Evolutionary conservation across 1,284 basidiomycete species (phyloP).

Genomic region (Tranzscheliella williamsii): DNA sequence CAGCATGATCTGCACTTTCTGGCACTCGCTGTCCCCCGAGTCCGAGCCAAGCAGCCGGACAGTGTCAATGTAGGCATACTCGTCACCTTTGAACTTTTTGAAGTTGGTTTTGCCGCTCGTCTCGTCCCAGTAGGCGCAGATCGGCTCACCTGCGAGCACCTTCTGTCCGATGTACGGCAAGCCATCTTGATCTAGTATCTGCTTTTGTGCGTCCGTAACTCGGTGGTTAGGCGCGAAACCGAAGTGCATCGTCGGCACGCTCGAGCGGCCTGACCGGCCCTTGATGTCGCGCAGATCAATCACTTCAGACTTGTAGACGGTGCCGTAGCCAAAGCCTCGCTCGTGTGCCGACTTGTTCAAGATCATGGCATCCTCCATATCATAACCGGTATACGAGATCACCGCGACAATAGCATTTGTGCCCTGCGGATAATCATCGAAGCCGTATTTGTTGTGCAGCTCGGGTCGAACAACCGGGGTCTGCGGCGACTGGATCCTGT

Average conservation of each 20-base stretch:
- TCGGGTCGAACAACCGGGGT: conserved; percentile 90
- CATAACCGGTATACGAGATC: conserved; percentile 99
- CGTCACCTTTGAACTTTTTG: conserved; percentile 97
- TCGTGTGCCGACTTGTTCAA: conserved; percentile 98
- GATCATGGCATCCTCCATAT: conserved; percentile 99
- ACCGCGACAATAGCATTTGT: conserved; percentile 98
- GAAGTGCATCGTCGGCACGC: conserved; percentile 70
- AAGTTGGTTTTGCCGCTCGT: conserved; percentile 79
- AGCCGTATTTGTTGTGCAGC: conserved; percentile 92
- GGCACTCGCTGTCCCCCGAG: conserved; percentile 78
- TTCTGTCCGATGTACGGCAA: conserved; percentile 77
- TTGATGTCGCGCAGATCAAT: conserved; percentile 81
- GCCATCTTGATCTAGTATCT: conserved; percentile 81
- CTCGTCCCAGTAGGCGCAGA: conserved; percentile 80
- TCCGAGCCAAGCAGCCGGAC: conserved; percentile 89
- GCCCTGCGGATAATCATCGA: conserved; percentile 98
- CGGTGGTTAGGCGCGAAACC: conserved; percentile 70
- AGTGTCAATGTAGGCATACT: conserved; percentile 85
- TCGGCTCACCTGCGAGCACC: conserved; percentile 75
- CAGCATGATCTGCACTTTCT: conserved; percentile 91
- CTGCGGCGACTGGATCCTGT: conserved; percentile 92
- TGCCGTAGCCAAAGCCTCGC: conserved; percentile 94
- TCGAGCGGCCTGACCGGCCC: conserved; percentile 22
- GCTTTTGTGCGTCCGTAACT: conserved; percentile 47
- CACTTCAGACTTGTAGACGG: conserved; percentile 92